Base-by-base conservation (phyloP, 1,139 yeast species). In the Pichia sp. region DNA sequence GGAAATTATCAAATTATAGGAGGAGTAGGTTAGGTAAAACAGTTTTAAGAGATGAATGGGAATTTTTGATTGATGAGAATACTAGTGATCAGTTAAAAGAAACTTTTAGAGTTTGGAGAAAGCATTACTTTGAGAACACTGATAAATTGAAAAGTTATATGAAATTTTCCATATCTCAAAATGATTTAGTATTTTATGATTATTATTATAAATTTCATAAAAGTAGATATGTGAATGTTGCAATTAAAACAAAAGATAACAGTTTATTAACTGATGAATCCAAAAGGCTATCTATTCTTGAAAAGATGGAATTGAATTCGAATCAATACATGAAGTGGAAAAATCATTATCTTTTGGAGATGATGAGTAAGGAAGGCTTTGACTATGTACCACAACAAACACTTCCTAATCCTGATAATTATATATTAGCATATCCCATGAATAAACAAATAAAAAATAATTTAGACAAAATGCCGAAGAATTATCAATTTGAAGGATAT, bases 51-150 rank as follows among this genome's bases (percentile, higher is more conserved):
- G 44, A 39, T 30, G 54, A 50, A 42, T 52, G 51, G 50, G 52
- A 50, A 30, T 48, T 39, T 30, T 45, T 47, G 29, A 27, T 52
- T n/a, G 18, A 34, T 24, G 43, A 40, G n/a, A 34, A 40, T n/a
- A n/a, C 15, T 6, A 45, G 34, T 30, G 39, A 34, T 7, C 40
- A 42, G 35, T 29, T 48, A 9, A 40, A 46, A n/a, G 48, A 48
- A 40, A 38, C 48, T 22, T 52, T 34, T 32, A 43, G 51, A 34
- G 37, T 42, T 16, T 52, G 52, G 52, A 48, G 54, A n/a, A 37
- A 20, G 12, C 16, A 23, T 1, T 52, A 49, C 44, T 52, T 46
- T 34, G 42, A 39, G 23, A 40, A 6, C 20, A 29, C 26, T 23
- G 46, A 44, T 39, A 30, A 30, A 30, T n/a, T 30, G 8, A 15